A percentile compares a stretch with the other conserved stretches of the same genome.
phyloP scores from a whole-genome alignment of 2,329 filamentous ascomycete species.

The Fusarium sp. region DNA sequence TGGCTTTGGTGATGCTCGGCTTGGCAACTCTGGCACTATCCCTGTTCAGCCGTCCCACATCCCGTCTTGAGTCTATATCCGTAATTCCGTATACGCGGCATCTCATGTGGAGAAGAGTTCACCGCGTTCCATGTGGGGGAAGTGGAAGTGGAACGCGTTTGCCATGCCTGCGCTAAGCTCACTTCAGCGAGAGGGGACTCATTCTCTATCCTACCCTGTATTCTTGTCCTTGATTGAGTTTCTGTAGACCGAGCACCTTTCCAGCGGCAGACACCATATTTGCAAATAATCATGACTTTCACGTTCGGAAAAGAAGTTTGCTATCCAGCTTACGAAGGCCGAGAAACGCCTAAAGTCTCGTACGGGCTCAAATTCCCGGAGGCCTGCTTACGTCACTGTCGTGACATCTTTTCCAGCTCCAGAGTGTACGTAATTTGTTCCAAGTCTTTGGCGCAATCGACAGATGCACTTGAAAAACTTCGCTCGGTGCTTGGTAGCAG shows the following conservation, averaged over 20 bases:
- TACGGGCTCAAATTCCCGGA: conserved; percentile 11
- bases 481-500: conserved; percentile 51
- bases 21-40: neutral
- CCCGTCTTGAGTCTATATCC: neutral
- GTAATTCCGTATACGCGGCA: neutral
- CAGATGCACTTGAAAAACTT: conserved; percentile 54
- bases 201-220: neutral
- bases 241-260: too few relatives aligned
- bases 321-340: neutral
- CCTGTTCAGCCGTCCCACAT: neutral
- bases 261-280: fast-evolving
- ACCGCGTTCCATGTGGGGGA: neutral
- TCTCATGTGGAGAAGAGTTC: neutral
- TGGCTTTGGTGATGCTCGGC: neutral
- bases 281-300: neutral
- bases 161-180: neutral
- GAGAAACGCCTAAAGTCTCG: conserved; percentile 3
- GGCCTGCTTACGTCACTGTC: conserved; percentile 4
- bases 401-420: neutral
- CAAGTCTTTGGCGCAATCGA: conserved; percentile 57
- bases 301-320: neutral
- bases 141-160: neutral
- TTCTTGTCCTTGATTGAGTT: neutral
- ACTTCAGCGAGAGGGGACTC: neutral
- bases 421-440: conserved; percentile 44